Evolutionary conservation across 805 yeast species (phyloP), one percentile per base, ranked within the genome.

Genomic region (Candida nitratophila): DNA sequence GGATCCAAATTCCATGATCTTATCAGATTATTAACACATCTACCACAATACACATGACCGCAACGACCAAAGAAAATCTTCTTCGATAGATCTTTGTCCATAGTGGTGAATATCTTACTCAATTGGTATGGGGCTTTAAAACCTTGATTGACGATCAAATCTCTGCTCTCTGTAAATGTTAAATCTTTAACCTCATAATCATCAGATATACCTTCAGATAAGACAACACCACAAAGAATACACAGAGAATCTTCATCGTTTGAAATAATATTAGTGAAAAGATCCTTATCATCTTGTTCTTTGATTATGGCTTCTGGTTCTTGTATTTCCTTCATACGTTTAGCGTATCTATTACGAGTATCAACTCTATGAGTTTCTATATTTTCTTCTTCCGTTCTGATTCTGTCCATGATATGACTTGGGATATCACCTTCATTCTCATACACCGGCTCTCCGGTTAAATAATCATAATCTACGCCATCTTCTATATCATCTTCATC

Each of bases 31-130:
- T 77, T 77, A 20, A 83, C 84, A 63, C 96, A 88, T 36, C 91
- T 63, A 1, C 96, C 96, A 61, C 96, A 88, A 59, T 77, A 88
- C 0, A 81, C 74, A 65, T 88, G 96, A 0, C 96, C 96, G 67
- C 96, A 88, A 34, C 65, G 62, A 0, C 86, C 74, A 17, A 73
- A 71, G 55, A 81, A 88, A 2, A 83, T 74, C 47, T 88, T 72
- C 53, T 71, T 77, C 0, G 90, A 82, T 30, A 85, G 64, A 44
- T 75, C 81, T 17, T 65, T 54, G 54, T 86, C 95, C 0, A 68
- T 65, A 11, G 67, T 70, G 0, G 81, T 72, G n/a, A 81, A 64
- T 24, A 66, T 63, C 15, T 61, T 56, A 15, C 69, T 51, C 32
- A 81, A 75, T 51, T 77, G 83, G 74, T 83, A 85, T 2, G 93